Conservation (phyloP, 2,329 filamentous ascomycete species). For the Colletotrichum higginsianum region DNA sequence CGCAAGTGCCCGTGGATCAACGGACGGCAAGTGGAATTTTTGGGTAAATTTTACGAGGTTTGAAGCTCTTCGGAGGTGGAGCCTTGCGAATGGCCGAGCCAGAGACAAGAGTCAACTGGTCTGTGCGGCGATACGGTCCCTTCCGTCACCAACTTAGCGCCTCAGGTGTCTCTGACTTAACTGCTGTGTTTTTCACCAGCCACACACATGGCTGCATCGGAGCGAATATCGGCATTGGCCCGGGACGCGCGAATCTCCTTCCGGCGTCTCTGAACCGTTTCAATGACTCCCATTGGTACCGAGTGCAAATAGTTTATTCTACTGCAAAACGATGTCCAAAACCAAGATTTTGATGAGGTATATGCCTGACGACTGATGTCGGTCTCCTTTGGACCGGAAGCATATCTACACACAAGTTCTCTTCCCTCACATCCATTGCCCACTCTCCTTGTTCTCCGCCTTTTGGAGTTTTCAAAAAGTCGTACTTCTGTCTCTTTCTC, state of each 20-base stretch:
- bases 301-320: not conserved
- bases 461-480: not conserved
- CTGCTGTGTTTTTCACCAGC: slow-evolving; percentile 15
- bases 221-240: not conserved
- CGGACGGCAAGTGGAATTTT: slow-evolving; percentile 12
- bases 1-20: slow-evolving; percentile 13
- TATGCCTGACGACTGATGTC: not conserved
- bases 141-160: slow-evolving; percentile 21
- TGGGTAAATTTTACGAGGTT: slow-evolving; percentile 37
- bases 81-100: slow-evolving; percentile 26
- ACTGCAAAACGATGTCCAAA: not conserved
- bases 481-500: no score
- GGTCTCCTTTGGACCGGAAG: not conserved
- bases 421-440: not conserved
- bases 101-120: slow-evolving; percentile 23
- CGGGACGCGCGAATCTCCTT: not conserved
- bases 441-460: not conserved
- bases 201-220: slow-evolving; percentile 2
- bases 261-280: not conserved
- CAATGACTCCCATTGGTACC: not conserved
- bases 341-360: no score
- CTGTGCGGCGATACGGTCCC: slow-evolving; percentile 26
- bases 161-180: slow-evolving; percentile 12
- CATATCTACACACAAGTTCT: not conserved
- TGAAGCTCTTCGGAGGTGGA: slow-evolving; percentile 40